Conservation (phyloP, 805 yeast species). For the Ogataea pini region DNA sequence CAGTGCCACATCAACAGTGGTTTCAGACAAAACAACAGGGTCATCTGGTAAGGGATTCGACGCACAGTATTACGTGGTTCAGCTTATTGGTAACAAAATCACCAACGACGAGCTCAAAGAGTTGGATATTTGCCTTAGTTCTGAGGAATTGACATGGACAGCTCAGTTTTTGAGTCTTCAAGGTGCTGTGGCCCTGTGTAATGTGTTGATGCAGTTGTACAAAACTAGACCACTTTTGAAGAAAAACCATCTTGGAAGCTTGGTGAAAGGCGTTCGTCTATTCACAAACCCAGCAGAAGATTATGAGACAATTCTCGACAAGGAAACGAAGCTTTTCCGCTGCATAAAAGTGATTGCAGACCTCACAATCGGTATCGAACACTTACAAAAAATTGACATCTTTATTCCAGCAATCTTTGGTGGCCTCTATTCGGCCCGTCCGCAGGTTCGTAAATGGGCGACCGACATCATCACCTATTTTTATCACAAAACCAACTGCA, state of each 20-base stretch:
- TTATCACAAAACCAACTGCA: slow-evolving; percentile 27
- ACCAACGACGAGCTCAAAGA: slow-evolving; percentile 72
- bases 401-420: slow-evolving; percentile 72
- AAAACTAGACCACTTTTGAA: slow-evolving; percentile 33
- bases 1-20: slow-evolving; percentile 7
- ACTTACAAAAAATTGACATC: slow-evolving; percentile 53
- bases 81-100: slow-evolving; percentile 68
- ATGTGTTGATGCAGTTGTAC: slow-evolving; percentile 51
- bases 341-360: slow-evolving; percentile 82
- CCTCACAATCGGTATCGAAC: slow-evolving; percentile 66
- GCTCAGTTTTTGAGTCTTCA: slow-evolving; percentile 75
- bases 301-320: slow-evolving; percentile 45
- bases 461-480: slow-evolving; percentile 75
- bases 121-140: slow-evolving; percentile 87
- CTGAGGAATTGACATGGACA: slow-evolving; percentile 81
- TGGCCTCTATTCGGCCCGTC: slow-evolving; percentile 73
- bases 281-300: slow-evolving; percentile 36
- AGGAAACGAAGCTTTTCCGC: slow-evolving; percentile 75
- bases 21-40: slow-evolving; percentile 16
- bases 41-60: slow-evolving; percentile 28
- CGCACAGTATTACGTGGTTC: slow-evolving; percentile 80
- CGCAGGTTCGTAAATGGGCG: slow-evolving; percentile 80
- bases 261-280: slow-evolving; percentile 4
- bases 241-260: not conserved
- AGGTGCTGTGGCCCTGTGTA: slow-evolving; percentile 86